Base-by-base conservation (phyloP, 2,329 filamentous ascomycete genomes). In the Arachnopeziza araneosa region DNA sequence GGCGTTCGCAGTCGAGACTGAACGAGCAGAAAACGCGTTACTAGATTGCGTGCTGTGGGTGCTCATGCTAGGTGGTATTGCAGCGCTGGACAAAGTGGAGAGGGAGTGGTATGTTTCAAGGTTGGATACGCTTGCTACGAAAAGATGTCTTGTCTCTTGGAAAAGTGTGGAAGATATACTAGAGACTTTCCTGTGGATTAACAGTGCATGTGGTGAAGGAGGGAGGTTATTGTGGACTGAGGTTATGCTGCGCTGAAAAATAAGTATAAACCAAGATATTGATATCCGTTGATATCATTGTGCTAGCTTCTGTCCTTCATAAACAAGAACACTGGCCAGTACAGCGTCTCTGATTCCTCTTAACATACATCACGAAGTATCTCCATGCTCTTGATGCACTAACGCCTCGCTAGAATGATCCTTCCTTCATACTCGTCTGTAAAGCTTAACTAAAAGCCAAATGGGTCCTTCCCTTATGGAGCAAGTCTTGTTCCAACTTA, bases 401-500 rank as follows among this genome's bases (percentile, higher is more conserved):
- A 44, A 44, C 36, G 36, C 36, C 36, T 44, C 36, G 36, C 36
- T 44, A 44, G 17, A 44, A 14, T 19, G 12, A 44, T 19, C 12
- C 36, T 12, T 44, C 36, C 17, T 19, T 8, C 17, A 14, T 44
- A 44, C 6, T 2, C 12, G 12, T 44, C 17, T 19, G 30, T 44
- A 44, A 3, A 44, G n/a, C 32, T 66, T 57, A 71, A 50, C 59
- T 63, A 63, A 69, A 70, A 17, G 64, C 36, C 50, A 68, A 57
- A 62, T 66, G 59, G 49, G 65, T 60, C 51, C 60, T 60, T 23
- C 61, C 67, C 23, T 62, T 57, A 10, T 56, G 30, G n/a, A 73
- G 56, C 60, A 60, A 63, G 9, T 73, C 68, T 56, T 70, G 68
- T 55, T 73, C 71, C 52, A 65, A 32, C 61, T 66, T 69, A 73